Conservation (phyloP, 768 basidiomycete genomes). For the Clitopilus passeckerianus region DNA sequence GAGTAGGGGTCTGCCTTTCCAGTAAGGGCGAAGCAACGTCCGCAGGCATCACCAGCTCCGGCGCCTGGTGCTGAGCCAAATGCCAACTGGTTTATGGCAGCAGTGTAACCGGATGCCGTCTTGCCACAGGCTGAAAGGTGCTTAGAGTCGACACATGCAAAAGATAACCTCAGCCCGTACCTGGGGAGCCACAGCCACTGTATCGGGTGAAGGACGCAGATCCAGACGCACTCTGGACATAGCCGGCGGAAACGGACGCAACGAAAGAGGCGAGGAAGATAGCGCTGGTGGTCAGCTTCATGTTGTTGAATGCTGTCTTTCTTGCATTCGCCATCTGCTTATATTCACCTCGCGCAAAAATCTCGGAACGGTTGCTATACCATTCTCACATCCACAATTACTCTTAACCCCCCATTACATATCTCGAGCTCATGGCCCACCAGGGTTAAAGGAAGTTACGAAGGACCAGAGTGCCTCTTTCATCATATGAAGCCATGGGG, state of each 20-base stretch:
- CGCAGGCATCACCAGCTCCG: slow-evolving; percentile 57
- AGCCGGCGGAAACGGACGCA: slow-evolving; percentile 28
- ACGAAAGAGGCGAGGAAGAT: slow-evolving; percentile 15
- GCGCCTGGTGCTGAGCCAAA: slow-evolving; percentile 46
- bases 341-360: slow-evolving; percentile 4
- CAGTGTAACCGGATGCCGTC: slow-evolving; percentile 43
- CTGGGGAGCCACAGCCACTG: slow-evolving; percentile 43
- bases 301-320: neutral
- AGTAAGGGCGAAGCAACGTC: slow-evolving; percentile 54
- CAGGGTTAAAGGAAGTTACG: neutral
- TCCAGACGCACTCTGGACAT: slow-evolving; percentile 48
- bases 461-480: neutral
- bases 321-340: neutral
- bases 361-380: slow-evolving; percentile 12
- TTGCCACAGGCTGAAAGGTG: slow-evolving; percentile 43
- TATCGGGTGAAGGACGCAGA: slow-evolving; percentile 55
- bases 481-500: neutral
- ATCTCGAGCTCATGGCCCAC: neutral
- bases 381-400: neutral
- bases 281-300: slow-evolving; percentile 15
- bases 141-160: neutral
- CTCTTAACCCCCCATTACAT: neutral
- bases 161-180: slow-evolving; percentile 18
- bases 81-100: slow-evolving; percentile 53
- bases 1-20: slow-evolving; percentile 48